Conservation (phyloP, 2,329 filamentous ascomycete genomes). For the Pseudohalonectria lignicola region DNA sequence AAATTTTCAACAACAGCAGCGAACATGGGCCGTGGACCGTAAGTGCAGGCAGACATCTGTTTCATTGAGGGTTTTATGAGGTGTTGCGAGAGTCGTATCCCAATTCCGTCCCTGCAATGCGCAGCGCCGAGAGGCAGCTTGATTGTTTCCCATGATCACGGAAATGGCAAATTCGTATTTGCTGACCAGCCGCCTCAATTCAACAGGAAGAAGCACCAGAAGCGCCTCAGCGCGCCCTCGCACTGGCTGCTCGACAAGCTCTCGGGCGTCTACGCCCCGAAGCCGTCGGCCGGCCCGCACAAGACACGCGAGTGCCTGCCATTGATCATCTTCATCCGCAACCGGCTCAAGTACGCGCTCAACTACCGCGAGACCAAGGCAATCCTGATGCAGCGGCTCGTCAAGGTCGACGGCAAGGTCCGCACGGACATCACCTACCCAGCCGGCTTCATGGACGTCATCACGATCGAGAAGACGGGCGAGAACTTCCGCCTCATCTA, state of each 20-base stretch:
- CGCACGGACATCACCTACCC: conserved; percentile 98
- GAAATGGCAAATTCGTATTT: too few relatives aligned
- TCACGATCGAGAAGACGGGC: conserved; percentile 98
- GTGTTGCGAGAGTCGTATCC: too few relatives aligned
- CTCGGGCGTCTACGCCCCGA: conserved; percentile 74
- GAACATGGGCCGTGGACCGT: conserved; percentile 42
- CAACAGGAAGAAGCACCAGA: conserved; percentile 94
- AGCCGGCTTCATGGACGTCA: conserved; percentile 98
- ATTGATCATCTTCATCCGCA: conserved; percentile 94
- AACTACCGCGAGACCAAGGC: conserved; percentile 96
- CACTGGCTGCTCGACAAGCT: conserved; percentile 99
- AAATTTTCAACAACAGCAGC: conserved; percentile 22
- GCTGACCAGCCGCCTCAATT: too few relatives aligned
- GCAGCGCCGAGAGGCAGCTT: too few relatives aligned
- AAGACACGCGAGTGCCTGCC: conserved; percentile 99
- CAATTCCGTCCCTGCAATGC: too few relatives aligned
- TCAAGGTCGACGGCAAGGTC: conserved; percentile 99
- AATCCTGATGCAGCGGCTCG: conserved; percentile 98
- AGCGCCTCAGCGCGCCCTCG: conserved; percentile 97
- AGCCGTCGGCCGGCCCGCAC: conserved; percentile 79
- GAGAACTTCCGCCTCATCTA: conserved; percentile 99
- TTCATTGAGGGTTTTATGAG: too few relatives aligned
- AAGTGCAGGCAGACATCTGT: too few relatives aligned
- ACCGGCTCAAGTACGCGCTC: conserved; percentile 98
- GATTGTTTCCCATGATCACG: too few relatives aligned